Evolutionary conservation across 768 basidiomycete genomes (phyloP).

Genomic region (Floccularia luteovirens): DNA sequence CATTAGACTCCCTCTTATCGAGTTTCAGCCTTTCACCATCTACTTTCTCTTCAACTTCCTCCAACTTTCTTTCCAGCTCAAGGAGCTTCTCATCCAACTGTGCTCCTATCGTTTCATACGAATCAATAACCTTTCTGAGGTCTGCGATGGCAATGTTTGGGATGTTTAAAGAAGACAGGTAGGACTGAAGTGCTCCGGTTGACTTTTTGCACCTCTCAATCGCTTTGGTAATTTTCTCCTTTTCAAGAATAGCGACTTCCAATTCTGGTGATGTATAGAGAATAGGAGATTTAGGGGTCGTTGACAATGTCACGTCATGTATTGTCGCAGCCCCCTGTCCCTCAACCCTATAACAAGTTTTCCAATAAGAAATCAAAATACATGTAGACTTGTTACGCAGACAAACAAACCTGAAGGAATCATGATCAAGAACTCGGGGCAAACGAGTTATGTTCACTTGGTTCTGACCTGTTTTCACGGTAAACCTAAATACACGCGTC

Average conservation of each 20-base stretch:
- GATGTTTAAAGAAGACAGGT: slow-evolving; percentile 24
- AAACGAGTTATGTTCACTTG: slow-evolving; percentile 30
- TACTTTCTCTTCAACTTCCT: slow-evolving; percentile 14
- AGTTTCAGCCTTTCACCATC: slow-evolving; percentile 14
- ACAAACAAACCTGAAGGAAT: slow-evolving; percentile 28
- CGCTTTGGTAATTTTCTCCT: slow-evolving; percentile 18
- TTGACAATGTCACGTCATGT: slow-evolving; percentile 35
- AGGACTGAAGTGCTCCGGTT: slow-evolving; percentile 20
- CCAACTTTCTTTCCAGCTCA: slow-evolving; percentile 19
- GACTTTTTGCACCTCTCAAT: slow-evolving; percentile 21
- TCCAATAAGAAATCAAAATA: background rate
- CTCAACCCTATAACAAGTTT: slow-evolving; percentile 28
- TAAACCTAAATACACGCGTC: slow-evolving; percentile 29
- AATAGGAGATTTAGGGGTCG: slow-evolving; percentile 10
- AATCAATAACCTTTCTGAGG: slow-evolving; percentile 19
- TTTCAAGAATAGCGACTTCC: slow-evolving; percentile 13
- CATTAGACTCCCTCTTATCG: slow-evolving; percentile 8
- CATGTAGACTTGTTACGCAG: background rate
- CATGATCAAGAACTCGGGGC: slow-evolving; percentile 26
- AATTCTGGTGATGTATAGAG: slow-evolving; percentile 13
- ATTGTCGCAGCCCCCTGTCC: slow-evolving; percentile 37
- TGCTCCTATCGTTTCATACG: slow-evolving; percentile 23
- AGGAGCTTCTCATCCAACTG: slow-evolving; percentile 23
- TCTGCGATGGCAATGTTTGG: slow-evolving; percentile 20
- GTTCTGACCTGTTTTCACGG: slow-evolving; percentile 30